phyloP scores from a whole-genome alignment of 2,329 filamentous ascomycete genomes.

The Fusarium subglutinans region DNA sequence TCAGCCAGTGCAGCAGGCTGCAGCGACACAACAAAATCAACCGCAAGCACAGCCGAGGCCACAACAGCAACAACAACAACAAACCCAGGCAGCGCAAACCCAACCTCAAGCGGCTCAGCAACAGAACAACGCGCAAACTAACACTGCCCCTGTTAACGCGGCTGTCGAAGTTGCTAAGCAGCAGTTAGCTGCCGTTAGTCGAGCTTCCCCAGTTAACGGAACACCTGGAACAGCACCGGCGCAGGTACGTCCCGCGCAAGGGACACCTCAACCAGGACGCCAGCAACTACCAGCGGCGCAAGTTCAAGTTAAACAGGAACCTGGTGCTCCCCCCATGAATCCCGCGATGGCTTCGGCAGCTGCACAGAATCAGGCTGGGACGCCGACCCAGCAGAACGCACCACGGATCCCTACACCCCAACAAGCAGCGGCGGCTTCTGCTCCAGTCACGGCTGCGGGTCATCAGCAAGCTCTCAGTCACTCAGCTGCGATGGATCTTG shows the following conservation, averaged over 20 bases:
- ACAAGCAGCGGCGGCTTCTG: conserved; percentile 54
- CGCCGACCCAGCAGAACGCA: conserved; percentile 60
- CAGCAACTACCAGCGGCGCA: conserved; percentile 30
- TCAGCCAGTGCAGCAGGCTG: conserved; percentile 28
- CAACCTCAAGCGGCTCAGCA: conserved; percentile 30
- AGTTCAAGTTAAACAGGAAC: conserved; percentile 47
- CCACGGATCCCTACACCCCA: conserved; percentile 62
- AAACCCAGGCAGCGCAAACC: conserved; percentile 29
- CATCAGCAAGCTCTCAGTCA: conserved; percentile 57
- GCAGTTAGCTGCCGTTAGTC: conserved; percentile 44
- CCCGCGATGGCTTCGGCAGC: conserved; percentile 53
- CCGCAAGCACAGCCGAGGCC: conserved; percentile 30
- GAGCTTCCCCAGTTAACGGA: conserved; percentile 45
- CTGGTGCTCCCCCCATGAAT: conserved; percentile 58
- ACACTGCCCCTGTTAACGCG: conserved; percentile 53
- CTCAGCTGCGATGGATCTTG: conserved; percentile 59
- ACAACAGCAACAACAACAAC: conserved; percentile 32
- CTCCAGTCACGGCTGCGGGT: conserved; percentile 50
- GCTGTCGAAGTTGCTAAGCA: conserved; percentile 58
- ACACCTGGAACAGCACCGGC: conserved; percentile 36
- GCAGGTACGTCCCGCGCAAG: conserved; percentile 43
- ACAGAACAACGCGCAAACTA: conserved; percentile 43
- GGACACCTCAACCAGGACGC: conserved; percentile 38
- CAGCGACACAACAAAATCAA: conserved; percentile 23
- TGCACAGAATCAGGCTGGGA: conserved; percentile 53